Evolutionary conservation across 768 basidiomycete genomes (phyloP), one percentile per base, ranked within the genome.

Genomic region (Brasilioporus rufonigricans): DNA sequence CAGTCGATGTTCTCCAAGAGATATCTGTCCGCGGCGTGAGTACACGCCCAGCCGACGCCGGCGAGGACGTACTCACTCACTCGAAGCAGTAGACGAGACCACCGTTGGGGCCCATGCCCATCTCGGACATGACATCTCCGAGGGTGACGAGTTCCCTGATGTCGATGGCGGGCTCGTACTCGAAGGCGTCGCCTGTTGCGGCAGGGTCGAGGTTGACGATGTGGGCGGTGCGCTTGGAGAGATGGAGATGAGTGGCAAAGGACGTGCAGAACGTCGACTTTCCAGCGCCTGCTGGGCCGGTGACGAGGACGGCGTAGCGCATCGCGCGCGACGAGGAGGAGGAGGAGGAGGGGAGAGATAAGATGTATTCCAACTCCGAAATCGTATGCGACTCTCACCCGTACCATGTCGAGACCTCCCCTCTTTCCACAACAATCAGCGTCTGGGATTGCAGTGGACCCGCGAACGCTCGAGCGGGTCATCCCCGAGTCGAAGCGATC

Each of bases 41-140:
- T 11, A 31, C 44, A 27, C 26, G n/a, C 3, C 12, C 35, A 27
- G 27, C 49, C 9, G 35, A 36, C 27, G n/a, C 33, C 33, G 49
- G 44, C 82, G 71, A n/a, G n/a, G n/a, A n/a, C n/a, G n/a, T n/a
- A n/a, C n/a, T n/a, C n/a, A 86, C 93, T 87, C 82, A 98, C 97
- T 99, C 97, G 72, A 99, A 99, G 76, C 97, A 98, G 69, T 98
- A 98, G 53, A 99, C 85, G 49, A 99, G 77, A 5, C 95, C 97
- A 11, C 97, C 97, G 64, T 99, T 99, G 0, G 97, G 97, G 3
- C 97, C 97, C 73, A 93, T 93, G 36, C 85, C 87, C 60, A 97
- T 80, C 73, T 99, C 97, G 24, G 78, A 80, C 97, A 98, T 98
- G 59, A 95, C 93, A 74, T 99, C 97, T 56, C 97, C 85, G 48